Base-by-base conservation (phyloP, 2,329 filamentous ascomycete genomes). In the Curvularia spicifera region DNA sequence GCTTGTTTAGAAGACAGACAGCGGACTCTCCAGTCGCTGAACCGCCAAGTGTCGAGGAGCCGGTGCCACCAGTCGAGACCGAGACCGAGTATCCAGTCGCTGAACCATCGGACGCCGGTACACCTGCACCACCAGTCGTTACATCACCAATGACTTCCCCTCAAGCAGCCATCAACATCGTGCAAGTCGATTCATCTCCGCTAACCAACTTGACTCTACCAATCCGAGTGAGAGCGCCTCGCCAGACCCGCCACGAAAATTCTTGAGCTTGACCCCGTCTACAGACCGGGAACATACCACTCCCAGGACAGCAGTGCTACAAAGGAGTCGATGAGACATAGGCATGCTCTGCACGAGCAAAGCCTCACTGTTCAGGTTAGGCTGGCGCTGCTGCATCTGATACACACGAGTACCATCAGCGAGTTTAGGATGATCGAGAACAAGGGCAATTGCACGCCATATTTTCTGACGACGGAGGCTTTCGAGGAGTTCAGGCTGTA, bases 301-400 rank as follows among this genome's bases (percentile, higher is more conserved):
- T 29, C 12, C 48, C 13, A 33, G 6, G 15, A 46, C 48, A 20
- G 46, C 53, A 18, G 24, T 61, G 5, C 12, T 58, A 3, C 31
- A 31, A 62, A 65, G 4, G 15, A 56, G 18, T 59, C 65, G 1
- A 61, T 66, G 48, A 67, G 61, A 35, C 55, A 60, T 31, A 48
- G 48, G 1, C 56, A 60, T 33, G 20, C 48, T 0, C 44, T 69
- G 12, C 24, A 67, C 24, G 50, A 48, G 20, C 39, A 33, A 5
- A 24, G 48, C 3, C 35, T 44, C 0, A 58, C n/a, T 10, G 45
- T 67, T 3, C 40, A 60, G 22, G 51, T 56, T 20, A 60, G 52
- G 10, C 22, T 64, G 44, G 64, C 58, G 9, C 31, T 69, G 29
- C 29, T 65, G 43, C 52, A 65, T 18, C 22, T 68, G 39, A 43